These are phyloP conservation scores for Boletellus emodensis DNA, from an alignment of 768 basidiomycete genomes.

Conservation along the genomic window DNA sequence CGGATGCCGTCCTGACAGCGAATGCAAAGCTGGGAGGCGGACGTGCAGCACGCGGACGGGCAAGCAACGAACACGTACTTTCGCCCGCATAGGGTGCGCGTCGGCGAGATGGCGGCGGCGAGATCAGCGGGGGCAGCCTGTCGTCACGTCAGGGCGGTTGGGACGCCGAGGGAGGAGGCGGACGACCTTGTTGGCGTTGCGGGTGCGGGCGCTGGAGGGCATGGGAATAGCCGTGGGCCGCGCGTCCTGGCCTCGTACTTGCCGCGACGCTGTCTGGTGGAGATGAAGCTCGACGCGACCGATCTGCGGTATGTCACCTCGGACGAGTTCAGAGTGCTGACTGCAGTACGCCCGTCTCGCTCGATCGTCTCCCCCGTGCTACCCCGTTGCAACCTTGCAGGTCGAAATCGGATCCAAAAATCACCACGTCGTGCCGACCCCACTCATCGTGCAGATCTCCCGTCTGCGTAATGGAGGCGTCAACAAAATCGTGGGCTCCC, in stretches of 20 bases:
- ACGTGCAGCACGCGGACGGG: background rate
- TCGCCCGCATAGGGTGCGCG: slow-evolving; percentile 5
- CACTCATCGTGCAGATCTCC: slow-evolving; percentile 87
- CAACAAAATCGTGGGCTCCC: slow-evolving; percentile 84
- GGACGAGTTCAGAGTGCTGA: slow-evolving; percentile 94
- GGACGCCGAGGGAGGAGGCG: background rate
- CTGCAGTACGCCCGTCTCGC: slow-evolving; percentile 55
- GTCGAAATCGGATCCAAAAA: slow-evolving; percentile 98
- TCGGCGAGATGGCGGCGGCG: slow-evolving; percentile 12
- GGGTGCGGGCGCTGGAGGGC: slow-evolving; percentile 18
- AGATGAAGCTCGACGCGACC: slow-evolving; percentile 91
- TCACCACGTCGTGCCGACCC: slow-evolving; percentile 90
- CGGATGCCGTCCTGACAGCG: slow-evolving; percentile 23
- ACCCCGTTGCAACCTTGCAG: slow-evolving; percentile 36
- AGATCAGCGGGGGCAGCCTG: slow-evolving; percentile 25
- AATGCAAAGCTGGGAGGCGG: slow-evolving; percentile 21
- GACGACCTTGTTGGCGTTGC: slow-evolving; percentile 35
- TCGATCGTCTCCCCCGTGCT: slow-evolving; percentile 4
- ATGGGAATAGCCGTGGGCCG: slow-evolving; percentile 6
- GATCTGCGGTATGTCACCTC: slow-evolving; percentile 89
- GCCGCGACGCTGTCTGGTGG: too few species aligned
- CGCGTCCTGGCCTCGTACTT: background rate
- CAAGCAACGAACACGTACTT: slow-evolving; percentile 10
- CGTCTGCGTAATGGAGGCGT: slow-evolving; percentile 90
- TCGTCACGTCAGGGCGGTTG: background rate